Base-by-base conservation (phyloP, 805 yeast genomes). In the Sungouiella blattae region DNA sequence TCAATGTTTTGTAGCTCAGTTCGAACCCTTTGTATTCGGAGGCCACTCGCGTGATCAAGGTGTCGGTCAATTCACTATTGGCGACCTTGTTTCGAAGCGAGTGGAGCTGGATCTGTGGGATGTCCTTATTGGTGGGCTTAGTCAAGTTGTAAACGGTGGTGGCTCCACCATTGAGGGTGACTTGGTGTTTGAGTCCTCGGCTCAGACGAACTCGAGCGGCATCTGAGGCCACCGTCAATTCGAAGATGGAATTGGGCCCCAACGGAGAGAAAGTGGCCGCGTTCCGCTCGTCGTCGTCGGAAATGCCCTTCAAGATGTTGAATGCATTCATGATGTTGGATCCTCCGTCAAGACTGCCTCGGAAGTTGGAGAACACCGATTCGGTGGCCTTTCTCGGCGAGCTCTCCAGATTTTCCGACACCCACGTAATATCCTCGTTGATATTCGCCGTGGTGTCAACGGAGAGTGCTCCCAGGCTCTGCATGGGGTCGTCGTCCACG, bases 71-170 rank as follows among this genome's bases (percentile, higher is more conserved):
- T 11, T 55, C 56, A 3, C 48, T 43, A 17, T 46, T 45, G 15
- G 52, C 25, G 2, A 60, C 60, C 35, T 53, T 57, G 7, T 44
- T 31, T 8, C 50, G 43, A 18, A 67, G 50, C 24, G 63, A 56
- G 47, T 49, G 40, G 26, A 91, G 64, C 31, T 73, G 78, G 8
- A 87, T 81, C 16, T 82, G 87, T 0, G 97, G 96, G 8, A 91
- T 91, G 51, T 93, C 98, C 32, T 73, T 71, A 1, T 75, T 67
- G 0, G 96, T 82, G 0, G 98, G 98, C 6, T 77, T 72, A 26
- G 66, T 65, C 17, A 83, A 53, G 44, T 71, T 72, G 21, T 51
- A 44, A 8, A 67, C 54, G 2, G 75, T 57, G 7, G 70, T 70
- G 5, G 64, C 55, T 0, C 77, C 69, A 5, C 71, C 72, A 46